These are phyloP conservation scores for Phyllosticta citrichinensis DNA, from an alignment of 2,329 filamentous ascomycete genomes.

Conservation along the genomic window DNA sequence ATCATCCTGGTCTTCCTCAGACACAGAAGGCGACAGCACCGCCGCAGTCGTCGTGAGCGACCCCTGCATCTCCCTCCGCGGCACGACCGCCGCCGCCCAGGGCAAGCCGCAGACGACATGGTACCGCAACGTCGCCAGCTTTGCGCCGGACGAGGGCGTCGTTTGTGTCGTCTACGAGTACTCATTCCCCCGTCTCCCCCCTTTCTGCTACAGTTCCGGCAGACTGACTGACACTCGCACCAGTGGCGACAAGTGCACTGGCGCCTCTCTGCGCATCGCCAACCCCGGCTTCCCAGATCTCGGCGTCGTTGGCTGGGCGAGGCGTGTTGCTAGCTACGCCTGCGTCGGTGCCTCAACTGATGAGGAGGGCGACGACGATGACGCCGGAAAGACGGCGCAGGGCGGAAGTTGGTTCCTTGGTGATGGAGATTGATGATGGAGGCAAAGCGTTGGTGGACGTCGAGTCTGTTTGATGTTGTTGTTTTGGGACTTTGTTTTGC, in stretches of 20 bases:
- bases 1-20: not conserved
- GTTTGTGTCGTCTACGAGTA: not conserved
- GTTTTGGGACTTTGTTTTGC: too few species aligned
- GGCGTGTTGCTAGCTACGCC: not conserved
- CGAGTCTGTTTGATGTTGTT: too few species aligned
- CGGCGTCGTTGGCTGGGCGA: not conserved
- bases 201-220: not conserved
- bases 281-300: not conserved
- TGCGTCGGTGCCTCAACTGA: not conserved
- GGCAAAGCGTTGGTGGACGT: too few species aligned
- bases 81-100: not conserved
- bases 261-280: not conserved
- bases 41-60: not conserved
- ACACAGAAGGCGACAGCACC: not conserved
- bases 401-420: not conserved
- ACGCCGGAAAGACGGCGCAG: not conserved
- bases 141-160: not conserved
- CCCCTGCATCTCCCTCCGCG: not conserved
- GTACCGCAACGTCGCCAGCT: not conserved
- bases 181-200: not conserved
- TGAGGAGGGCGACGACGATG: too few species aligned
- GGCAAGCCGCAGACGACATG: not conserved
- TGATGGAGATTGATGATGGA: too few species aligned
- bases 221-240: not conserved
- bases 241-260: not conserved